phyloP scores from a whole-genome alignment of 108 stramenopile species.

The Cyclotella kingstonii region DNA sequence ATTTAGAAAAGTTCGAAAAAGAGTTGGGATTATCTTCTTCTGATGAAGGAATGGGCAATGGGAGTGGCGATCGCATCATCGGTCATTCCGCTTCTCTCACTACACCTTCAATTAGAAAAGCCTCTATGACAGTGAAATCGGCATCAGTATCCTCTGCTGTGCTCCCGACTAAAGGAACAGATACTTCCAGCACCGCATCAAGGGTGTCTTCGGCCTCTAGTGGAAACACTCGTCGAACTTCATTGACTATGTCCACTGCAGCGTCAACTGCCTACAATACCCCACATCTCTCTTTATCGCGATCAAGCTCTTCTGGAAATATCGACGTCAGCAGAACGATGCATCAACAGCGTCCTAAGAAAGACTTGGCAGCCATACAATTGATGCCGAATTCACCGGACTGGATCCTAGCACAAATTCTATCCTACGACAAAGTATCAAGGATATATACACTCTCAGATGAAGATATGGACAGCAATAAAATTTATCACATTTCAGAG shows the following conservation, averaged over 20 bases:
- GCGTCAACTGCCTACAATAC: constrained; percentile 1
- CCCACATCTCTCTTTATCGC: not conserved
- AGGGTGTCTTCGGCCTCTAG: no score
- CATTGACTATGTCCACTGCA: constrained; percentile 5
- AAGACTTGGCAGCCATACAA: constrained; percentile 82
- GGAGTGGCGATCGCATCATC: no score
- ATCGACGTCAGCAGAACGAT: not conserved
- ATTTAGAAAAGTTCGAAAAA: constrained; percentile 60
- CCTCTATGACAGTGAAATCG: no score
- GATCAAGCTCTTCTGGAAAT: constrained; percentile 4
- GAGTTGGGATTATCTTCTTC: constrained; percentile 28
- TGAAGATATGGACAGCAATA: constrained; percentile 80
- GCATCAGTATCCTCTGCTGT: not conserved
- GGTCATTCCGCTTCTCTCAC: constrained; percentile 1
- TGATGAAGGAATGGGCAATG: not conserved
- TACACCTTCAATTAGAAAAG: not conserved
- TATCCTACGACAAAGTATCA: constrained; percentile 61
- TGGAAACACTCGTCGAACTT: not conserved
- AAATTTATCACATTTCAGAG: constrained; percentile 72
- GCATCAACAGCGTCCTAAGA: not conserved
- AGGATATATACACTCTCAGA: constrained; percentile 71
- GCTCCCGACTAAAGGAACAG: no score
- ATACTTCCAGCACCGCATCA: no score
- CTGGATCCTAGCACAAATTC: constrained; percentile 87
- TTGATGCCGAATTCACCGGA: constrained; percentile 54